Conservation (phyloP, 2,329 filamentous ascomycete species). For the Sordariomycetes sp. region DNA sequence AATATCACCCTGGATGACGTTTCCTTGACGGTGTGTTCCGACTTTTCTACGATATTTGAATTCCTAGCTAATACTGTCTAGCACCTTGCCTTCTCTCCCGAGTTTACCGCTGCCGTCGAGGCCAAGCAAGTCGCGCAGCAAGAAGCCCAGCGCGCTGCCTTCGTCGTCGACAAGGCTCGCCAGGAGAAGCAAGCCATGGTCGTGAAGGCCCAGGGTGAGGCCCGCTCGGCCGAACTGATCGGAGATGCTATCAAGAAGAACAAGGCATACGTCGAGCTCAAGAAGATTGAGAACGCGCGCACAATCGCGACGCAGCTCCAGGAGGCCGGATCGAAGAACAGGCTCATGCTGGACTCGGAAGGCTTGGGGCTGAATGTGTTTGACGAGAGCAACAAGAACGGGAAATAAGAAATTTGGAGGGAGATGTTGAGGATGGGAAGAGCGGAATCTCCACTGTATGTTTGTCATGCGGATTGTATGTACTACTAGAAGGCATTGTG, state of each 20-base stretch:
- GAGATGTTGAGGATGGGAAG: conserved; percentile 1
- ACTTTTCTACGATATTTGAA: background rate
- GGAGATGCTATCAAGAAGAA: conserved; percentile 99
- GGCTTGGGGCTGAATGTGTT: conserved; percentile 87
- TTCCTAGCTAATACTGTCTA: conserved; percentile 15
- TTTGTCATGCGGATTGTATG: conserved; percentile 14
- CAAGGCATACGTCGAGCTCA: conserved; percentile 90
- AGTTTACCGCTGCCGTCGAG: conserved; percentile 65
- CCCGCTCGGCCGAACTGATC: conserved; percentile 92
- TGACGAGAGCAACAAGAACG: conserved; percentile 37
- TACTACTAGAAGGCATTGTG: no score
- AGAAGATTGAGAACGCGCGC: conserved; percentile 95
- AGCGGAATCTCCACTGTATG: conserved; percentile 26
- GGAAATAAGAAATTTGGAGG: conserved; percentile 30
- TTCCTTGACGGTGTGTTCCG: conserved; percentile 69
- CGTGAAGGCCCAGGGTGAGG: conserved; percentile 97
- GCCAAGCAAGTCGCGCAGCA: conserved; percentile 73
- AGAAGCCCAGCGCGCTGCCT: conserved; percentile 93
- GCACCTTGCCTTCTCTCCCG: conserved; percentile 65
- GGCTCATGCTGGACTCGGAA: conserved; percentile 84
- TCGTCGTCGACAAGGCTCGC: conserved; percentile 95
- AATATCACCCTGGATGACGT: conserved; percentile 98
- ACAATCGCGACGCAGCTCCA: conserved; percentile 82
- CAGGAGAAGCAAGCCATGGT: conserved; percentile 99
- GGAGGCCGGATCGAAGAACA: conserved; percentile 80